Evolutionary conservation across 1,139 yeast genomes (phyloP).

Genomic region (Arxiozyma slooffiae): DNA sequence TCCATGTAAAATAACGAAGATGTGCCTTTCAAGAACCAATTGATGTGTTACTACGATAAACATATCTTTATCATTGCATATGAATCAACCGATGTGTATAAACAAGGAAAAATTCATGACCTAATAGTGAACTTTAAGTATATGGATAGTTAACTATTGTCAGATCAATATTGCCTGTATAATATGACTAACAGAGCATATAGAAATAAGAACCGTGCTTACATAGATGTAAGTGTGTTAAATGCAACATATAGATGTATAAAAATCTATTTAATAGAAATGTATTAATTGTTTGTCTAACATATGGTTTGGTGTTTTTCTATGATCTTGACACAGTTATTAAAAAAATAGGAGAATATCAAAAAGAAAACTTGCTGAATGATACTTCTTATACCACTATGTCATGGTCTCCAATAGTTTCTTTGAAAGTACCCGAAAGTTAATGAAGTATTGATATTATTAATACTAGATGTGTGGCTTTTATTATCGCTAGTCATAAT

Average conservation of each 20-base stretch:
- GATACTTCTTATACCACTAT: neutral
- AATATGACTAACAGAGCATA: neutral
- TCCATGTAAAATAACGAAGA: neutral
- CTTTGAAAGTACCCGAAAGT: slow-evolving; percentile 11
- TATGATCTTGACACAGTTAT: neutral
- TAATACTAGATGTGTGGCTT: slow-evolving; percentile 5
- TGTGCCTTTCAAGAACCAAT: slow-evolving; percentile 10
- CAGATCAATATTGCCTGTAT: neutral
- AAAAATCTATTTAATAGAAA: slow-evolving; percentile 10
- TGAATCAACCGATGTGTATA: neutral
- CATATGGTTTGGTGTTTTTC: slow-evolving; percentile 10
- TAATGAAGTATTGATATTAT: slow-evolving; percentile 23
- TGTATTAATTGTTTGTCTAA: slow-evolving; percentile 15
- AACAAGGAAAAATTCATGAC: neutral
- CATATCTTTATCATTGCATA: slow-evolving; percentile 9
- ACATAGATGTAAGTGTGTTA: neutral
- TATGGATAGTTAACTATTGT: neutral
- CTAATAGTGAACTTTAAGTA: neutral
- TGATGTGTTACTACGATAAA: slow-evolving; percentile 10
- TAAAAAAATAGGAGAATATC: neutral
- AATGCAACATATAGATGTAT: slow-evolving; percentile 13
- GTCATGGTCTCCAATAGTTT: neutral
- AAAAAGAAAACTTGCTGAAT: neutral
- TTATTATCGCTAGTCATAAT: slow-evolving; percentile 21
- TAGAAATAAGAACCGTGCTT: neutral